Percentiles rank a stretch among this genome's conserved stretches.
Conservation (phyloP, 2,329 filamentous ascomycete species). For the Leptographium flavum region DNA sequence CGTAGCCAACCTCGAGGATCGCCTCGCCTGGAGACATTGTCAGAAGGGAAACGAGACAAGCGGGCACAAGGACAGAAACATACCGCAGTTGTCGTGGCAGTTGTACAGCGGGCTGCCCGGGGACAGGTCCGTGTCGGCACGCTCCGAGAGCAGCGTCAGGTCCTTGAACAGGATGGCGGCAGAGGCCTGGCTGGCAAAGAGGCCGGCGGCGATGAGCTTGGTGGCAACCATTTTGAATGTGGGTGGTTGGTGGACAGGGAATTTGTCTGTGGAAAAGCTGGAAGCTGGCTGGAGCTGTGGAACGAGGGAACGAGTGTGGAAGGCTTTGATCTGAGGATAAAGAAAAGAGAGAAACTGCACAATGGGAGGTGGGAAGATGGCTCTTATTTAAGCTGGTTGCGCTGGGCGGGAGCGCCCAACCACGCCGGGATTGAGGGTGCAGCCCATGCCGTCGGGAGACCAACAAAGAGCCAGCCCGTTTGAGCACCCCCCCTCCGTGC, state of each 20-base stretch:
- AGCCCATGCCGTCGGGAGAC: too few relatives aligned
- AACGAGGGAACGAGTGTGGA: too few relatives aligned
- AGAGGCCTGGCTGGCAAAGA: slow-evolving; percentile 4
- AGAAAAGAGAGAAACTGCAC: too few relatives aligned
- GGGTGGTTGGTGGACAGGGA: not conserved
- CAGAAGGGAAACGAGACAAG: not conserved
- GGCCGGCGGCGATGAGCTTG: not conserved
- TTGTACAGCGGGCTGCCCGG: slow-evolving; percentile 25
- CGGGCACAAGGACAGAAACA: slow-evolving; percentile 9
- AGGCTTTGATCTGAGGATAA: too few relatives aligned
- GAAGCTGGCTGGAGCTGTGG: too few relatives aligned
- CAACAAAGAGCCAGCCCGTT: too few relatives aligned
- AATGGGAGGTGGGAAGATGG: too few relatives aligned
- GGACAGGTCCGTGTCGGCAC: slow-evolving; percentile 20
- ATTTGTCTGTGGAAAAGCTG: not conserved
- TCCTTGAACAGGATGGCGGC: not conserved
- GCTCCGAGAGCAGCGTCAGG: slow-evolving; percentile 10
- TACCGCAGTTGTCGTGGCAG: slow-evolving; percentile 30
- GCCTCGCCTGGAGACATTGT: slow-evolving; percentile 15
- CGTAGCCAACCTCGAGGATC: slow-evolving; percentile 18
- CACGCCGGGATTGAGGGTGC: too few relatives aligned
- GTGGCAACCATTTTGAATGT: not conserved
- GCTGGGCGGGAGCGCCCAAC: too few relatives aligned
- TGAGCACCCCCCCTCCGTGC: too few relatives aligned
- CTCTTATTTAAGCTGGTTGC: too few relatives aligned